These are phyloP conservation scores for Thalia dealbata DNA, from an alignment of 176 grass and related monocot species.

Conservation along the genomic window DNA sequence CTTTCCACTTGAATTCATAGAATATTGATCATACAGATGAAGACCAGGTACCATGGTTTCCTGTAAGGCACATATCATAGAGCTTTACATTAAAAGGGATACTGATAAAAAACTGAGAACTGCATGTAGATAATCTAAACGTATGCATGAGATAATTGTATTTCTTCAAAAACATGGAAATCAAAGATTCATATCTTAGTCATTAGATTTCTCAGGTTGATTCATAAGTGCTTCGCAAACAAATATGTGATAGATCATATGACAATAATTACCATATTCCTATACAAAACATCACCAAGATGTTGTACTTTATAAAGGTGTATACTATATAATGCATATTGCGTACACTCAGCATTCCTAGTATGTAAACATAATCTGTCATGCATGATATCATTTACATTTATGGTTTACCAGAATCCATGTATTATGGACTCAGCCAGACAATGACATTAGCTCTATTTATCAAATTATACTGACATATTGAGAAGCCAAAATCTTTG, in stretches of 20 bases:
- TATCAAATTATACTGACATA: background rate
- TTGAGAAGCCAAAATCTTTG: background rate
- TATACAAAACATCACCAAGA: background rate
- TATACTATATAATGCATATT: background rate
- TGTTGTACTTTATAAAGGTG: background rate
- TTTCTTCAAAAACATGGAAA: conserved; percentile 24
- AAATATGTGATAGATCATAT: too few relatives aligned
- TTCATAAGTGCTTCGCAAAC: background rate
- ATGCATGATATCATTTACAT: background rate
- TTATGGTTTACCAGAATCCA: background rate
- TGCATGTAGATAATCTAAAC: conserved; percentile 25
- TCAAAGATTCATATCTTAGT: conserved; percentile 27
- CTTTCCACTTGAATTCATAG: conserved; percentile 30
- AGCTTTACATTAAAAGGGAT: background rate
- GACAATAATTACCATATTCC: too few relatives aligned
- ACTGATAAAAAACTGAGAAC: background rate
- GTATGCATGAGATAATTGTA: conserved; percentile 28
- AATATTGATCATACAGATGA: conserved; percentile 31
- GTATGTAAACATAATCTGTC: background rate
- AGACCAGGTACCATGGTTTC: conserved; percentile 24
- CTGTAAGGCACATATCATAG: conserved; percentile 25
- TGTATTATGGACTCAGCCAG: background rate
- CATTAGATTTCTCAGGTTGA: conserved; percentile 30
- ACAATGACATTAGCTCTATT: background rate
- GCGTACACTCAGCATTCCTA: background rate